These are phyloP conservation scores for Pseudogymnoascus sp. DNA, from an alignment of 2,329 filamentous ascomycete species.

Conservation along the genomic window DNA sequence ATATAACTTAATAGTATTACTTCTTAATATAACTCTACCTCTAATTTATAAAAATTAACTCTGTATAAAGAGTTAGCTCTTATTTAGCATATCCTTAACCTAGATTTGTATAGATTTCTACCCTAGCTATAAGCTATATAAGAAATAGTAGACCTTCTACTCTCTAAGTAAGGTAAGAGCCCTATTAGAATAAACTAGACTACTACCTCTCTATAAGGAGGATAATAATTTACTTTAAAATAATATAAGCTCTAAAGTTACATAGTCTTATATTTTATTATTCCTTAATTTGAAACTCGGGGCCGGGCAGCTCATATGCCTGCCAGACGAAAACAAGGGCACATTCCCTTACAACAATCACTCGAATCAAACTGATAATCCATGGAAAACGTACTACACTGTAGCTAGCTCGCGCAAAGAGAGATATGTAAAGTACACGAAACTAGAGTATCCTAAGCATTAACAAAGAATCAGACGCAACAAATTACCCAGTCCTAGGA, in stretches of 20 bases:
- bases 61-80: neutral
- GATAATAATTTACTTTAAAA: no score
- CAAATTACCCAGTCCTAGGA: neutral
- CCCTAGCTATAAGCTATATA: neutral
- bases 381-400: neutral
- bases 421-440: constrained; percentile 4
- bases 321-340: no score
- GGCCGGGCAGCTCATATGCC: no score
- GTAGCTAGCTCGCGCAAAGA: neutral
- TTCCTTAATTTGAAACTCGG: no score
- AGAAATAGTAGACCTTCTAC: neutral
- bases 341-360: neutral
- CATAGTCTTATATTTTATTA: no score
- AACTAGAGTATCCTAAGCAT: constrained; percentile 4
- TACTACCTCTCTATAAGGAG: neutral
- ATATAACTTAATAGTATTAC: no score
- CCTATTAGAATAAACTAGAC: neutral
- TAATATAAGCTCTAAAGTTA: no score
- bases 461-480: neutral
- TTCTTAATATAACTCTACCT: no score
- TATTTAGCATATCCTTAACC: neutral
- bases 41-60: no score
- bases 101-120: neutral
- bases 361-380: neutral
- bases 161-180: neutral